A percentile compares a stretch with the other conserved stretches of the same genome.
These are phyloP conservation scores for Colletotrichum brevisporum DNA, from an alignment of 2,329 filamentous ascomycete species.

Conservation along the genomic window DNA sequence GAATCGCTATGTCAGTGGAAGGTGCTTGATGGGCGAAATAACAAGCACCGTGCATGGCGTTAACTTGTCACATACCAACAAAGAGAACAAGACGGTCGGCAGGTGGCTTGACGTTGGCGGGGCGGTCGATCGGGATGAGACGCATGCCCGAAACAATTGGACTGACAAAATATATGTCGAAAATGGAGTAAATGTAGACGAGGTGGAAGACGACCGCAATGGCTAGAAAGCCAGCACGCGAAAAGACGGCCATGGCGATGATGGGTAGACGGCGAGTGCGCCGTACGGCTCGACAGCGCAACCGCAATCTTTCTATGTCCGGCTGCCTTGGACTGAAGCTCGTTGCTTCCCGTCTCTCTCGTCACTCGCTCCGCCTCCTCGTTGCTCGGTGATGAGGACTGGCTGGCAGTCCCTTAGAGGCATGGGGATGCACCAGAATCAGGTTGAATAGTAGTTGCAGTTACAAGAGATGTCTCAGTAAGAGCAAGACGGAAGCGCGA, in stretches of 20 bases:
- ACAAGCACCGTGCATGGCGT: constrained; percentile 9
- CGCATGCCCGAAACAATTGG: constrained; percentile 97
- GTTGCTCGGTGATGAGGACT: neutral
- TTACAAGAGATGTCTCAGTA: no score
- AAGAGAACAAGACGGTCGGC: constrained; percentile 93
- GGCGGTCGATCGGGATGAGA: constrained; percentile 79
- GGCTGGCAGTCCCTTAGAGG: neutral
- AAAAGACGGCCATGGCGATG: constrained; percentile 66
- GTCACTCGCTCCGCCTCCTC: neutral
- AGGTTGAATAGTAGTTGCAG: no score
- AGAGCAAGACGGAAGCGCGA: neutral
- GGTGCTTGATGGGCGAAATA: neutral
- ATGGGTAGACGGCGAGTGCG: no score
- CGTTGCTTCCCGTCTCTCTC: constrained; percentile 1
- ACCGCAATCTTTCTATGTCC: no score
- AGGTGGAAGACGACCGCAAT: constrained; percentile 94
- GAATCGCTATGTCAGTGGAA: constrained; percentile 14
- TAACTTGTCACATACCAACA: constrained; percentile 74
- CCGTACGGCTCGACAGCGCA: no score
- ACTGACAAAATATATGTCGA: constrained; percentile 98
- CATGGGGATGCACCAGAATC: no score
- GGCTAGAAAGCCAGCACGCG: constrained; percentile 85
- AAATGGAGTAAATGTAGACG: constrained; percentile 94
- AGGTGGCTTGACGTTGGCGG: constrained; percentile 74
- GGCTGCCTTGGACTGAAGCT: neutral